Base-by-base conservation (phyloP, 768 basidiomycete species). In the Leucosporidium scottii region DNA sequence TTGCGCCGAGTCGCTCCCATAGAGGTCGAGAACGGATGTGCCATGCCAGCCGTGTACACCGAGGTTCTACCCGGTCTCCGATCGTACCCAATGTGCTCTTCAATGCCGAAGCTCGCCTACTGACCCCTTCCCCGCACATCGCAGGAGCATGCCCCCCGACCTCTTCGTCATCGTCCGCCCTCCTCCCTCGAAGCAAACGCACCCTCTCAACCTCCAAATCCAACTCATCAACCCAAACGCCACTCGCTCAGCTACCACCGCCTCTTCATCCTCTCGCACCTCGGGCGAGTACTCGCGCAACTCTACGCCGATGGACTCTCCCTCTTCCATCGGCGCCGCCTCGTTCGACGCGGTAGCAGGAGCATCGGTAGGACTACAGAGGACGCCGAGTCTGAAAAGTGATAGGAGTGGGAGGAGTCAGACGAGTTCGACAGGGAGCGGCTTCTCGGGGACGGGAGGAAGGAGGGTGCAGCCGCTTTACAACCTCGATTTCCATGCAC, bases 171-270 rank as follows among this genome's bases (percentile, higher is more conserved):
- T 72, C 36, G 93, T 94, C 64, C 85, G 90, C 59, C 93, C 93
- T 7, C 91, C 91, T 3, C 90, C 91, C 1, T 85, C 89, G 9
- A 85, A 86, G 74, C 82, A 84, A n/a, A 89, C 88, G 69, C 90
- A 93, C 71, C 88, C 91, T 0, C 81, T 93, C 54, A 93, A 93
- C 76, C 82, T 94, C 1, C 93, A 96, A 74, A 86, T 96, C 17
- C 93, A 96, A 77, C 86, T 96, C 51, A 87, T 94, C 1, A 89
- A 90, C 8, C 87, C 84, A 78, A 23, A 76, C 77, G 30, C 74
- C 78, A 7, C 77, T 78, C 47, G 44, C 56, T 20, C 49, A 60
- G 17, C 39, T 2, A 44, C 39, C 39, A 44, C 39, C 3, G 39
- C 39, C 39, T 44, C 39, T 10, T 44, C 39, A 44, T 44, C n/a